Base-by-base conservation (phyloP, 2,329 filamentous ascomycete species). In the Colletotrichum filicis region DNA sequence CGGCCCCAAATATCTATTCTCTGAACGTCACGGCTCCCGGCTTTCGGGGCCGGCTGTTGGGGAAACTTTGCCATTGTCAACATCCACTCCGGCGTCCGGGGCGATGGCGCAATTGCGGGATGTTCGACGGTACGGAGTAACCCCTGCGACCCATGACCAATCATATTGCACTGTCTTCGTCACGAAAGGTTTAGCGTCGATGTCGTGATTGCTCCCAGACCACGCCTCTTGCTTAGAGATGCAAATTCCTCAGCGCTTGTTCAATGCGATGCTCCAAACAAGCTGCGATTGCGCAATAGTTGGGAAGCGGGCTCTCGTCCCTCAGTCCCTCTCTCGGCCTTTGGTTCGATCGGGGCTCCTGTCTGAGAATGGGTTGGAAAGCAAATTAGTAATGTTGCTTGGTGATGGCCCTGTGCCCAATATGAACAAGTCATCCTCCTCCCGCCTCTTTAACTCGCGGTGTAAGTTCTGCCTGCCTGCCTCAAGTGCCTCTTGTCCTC, bases 121-220 rank as follows among this genome's bases (percentile, higher is more conserved):
- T 73, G 72, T 64, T 64, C 72, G 52, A 67, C 64, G 73, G 68
- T 75, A 72, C 74, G 63, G 68, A 67, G 57, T 53, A 32, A 49
- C 68, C 66, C 74, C 70, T 62, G 61, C 42, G 8, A 37, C 19
- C 9, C n/a, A 30, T 67, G 71, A 61, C 83, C 83, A 86, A 84
- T 85, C 80, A 83, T 63, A 70, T 68, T 71, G 74, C 75, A 71
- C 37, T 55, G 37, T 62, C 49, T n/a, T 76, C 80, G 83, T 85
- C 83, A 83, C 84, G 84, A 86, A 84, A 84, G 85, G 80, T 74
- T 82, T 87, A 86, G 85, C 85, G 85, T 83, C 81, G 85, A 87
- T 87, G 85, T 86, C 85, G 85, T 87, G 85, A 86, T 87, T 82
- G 80, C 77, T 82, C 79, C 79, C 79, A 79, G 78, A 80, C 78